Percentiles rank a stretch among this genome's conserved stretches.
These are phyloP conservation scores for Akanthomyces muscarius DNA, from an alignment of 2,329 filamentous ascomycete genomes.

Conservation along the genomic window DNA sequence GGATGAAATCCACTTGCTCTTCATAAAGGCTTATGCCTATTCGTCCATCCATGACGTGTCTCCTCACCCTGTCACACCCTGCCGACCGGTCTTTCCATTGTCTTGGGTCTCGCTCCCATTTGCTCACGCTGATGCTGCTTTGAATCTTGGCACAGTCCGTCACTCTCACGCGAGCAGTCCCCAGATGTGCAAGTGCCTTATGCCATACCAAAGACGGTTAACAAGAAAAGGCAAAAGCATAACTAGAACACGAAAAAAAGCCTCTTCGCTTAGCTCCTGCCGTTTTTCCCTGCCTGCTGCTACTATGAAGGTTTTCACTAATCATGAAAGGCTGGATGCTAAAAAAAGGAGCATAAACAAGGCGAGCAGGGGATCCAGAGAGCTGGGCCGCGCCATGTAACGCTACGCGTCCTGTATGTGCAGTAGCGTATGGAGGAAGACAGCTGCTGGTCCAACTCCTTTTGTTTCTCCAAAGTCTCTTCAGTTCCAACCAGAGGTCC, in stretches of 20 bases:
- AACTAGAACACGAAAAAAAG: neutral
- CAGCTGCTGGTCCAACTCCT: neutral
- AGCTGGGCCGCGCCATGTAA: slow-evolving; percentile 10
- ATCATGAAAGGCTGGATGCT: slow-evolving; percentile 6
- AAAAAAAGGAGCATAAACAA: slow-evolving; percentile 15
- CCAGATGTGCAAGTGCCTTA: too few relatives aligned
- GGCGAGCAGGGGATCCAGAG: neutral
- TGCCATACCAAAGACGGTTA: neutral
- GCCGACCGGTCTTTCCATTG: too few relatives aligned
- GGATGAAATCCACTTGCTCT: neutral
- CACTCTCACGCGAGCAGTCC: too few relatives aligned
- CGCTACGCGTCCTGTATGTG: neutral
- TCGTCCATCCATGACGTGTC: too few relatives aligned
- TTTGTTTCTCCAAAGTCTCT: neutral
- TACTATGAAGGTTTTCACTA: neutral
- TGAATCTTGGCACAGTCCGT: too few relatives aligned
- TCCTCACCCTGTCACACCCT: too few relatives aligned
- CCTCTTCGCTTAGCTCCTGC: neutral
- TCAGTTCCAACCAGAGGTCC: neutral
- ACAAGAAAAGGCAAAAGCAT: neutral
- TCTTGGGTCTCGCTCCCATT: too few relatives aligned
- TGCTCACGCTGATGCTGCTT: too few relatives aligned
- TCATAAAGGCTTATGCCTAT: too few relatives aligned
- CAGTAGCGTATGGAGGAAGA: neutral
- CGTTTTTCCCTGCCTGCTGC: neutral